Base-by-base conservation (phyloP, 75 land plant species). In the Isoetes taiwanensis region DNA sequence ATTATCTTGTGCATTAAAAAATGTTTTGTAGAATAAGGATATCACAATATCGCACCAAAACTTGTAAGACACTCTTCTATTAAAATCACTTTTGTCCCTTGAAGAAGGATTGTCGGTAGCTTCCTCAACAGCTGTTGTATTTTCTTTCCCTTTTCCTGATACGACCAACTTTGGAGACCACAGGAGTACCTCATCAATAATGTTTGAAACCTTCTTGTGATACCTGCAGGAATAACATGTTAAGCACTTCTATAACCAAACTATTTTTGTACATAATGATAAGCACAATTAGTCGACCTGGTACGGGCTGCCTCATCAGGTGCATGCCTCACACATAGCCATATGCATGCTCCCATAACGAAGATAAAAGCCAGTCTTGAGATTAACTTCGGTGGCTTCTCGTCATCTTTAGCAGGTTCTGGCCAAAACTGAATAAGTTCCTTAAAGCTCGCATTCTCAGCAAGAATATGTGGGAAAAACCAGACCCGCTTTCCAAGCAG, bases 241-340 rank as follows among this genome's bases (percentile, higher is more conserved):
- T 23, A 40, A 19, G 24, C 52, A n/a, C 20, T 24, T n/a, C 2
- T 28, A 50, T 3, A 40, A 10, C 17, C 2, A 53, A 0, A 23
- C 9, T 14, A 37, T 10, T 10, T 10, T 14, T 14, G 12, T 10
- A 37, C 39, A 37, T 10, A 37, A 37, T 37, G 9, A 37, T 10
- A 14, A 14, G 39, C 14, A 56, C 32, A 3, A 5, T 3, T 33
- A 20, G 56, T 59, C 23, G 2, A 87, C 94, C 94, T 87, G 43
- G 94, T 78, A 65, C 98, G 76, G 23, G 95, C 89, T 66, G 95
- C 90, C 50, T 93, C 98, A 84, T 93, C 95, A 55, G 98, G 98
- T 32, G 90, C 89, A 76, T 93, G 87, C 54, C 76, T 83, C 72
- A 86, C 75, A 48, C 78, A 65, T 34, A 93, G 21, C 72, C 91